These are phyloP conservation scores for Draba incana DNA, from an alignment of 345 rosid species.

Conservation along the genomic window DNA sequence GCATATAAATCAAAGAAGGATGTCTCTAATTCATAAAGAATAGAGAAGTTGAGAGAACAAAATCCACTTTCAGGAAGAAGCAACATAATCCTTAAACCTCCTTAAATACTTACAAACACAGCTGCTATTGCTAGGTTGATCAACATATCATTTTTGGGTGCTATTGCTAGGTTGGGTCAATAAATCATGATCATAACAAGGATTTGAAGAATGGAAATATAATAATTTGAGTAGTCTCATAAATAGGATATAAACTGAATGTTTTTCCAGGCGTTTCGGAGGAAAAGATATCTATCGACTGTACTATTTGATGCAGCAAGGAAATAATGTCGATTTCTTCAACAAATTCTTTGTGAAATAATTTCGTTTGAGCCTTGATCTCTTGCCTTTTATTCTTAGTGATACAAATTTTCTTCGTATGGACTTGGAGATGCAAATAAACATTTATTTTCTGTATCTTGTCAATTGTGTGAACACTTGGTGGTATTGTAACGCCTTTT, in stretches of 20 bases:
- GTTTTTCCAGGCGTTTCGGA: too few species aligned
- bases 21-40: constrained; percentile 3
- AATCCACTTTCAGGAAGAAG: not conserved
- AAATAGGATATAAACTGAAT: not conserved
- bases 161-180: not conserved
- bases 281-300: too few species aligned
- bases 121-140: constrained; percentile 91
- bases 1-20: not conserved
- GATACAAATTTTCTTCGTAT: too few species aligned
- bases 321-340: too few species aligned
- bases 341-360: too few species aligned
- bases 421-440: too few species aligned
- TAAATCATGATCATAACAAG: not conserved
- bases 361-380: too few species aligned
- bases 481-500: too few species aligned
- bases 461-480: too few species aligned
- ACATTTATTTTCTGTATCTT: too few species aligned
- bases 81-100: constrained; percentile 25
- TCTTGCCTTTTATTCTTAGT: too few species aligned
- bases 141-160: constrained; percentile 58
- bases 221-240: not conserved
- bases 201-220: not conserved
- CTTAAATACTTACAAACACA: constrained; percentile 74
- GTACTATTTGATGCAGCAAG: too few species aligned
- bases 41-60: not conserved